Conservation (phyloP, 495 filamentous ascomycete genomes). For the Recurvomyces mirabilis region DNA sequence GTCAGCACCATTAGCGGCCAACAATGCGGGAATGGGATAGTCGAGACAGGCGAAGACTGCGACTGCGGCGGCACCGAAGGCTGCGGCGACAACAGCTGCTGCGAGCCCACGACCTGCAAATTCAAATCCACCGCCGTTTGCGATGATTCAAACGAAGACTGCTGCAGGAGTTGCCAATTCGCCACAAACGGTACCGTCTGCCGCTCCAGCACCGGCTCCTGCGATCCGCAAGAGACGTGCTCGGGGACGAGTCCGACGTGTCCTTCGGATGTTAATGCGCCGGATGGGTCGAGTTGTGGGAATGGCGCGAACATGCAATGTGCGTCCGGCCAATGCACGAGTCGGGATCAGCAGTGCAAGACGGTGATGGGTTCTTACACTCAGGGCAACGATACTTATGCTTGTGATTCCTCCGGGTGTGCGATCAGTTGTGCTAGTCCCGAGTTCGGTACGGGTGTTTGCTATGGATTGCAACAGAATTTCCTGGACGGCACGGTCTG, state of each 20-base stretch:
- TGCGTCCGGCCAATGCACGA: conserved; percentile 91
- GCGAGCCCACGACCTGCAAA: conserved; percentile 78
- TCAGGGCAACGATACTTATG: conserved; percentile 65
- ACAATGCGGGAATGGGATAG: conserved; percentile 93
- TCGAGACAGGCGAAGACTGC: conserved; percentile 87
- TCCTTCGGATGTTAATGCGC: conserved; percentile 54
- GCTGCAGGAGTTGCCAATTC: conserved; percentile 71
- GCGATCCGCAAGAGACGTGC: conserved; percentile 78
- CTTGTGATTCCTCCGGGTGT: conserved; percentile 66
- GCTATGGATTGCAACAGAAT: conserved; percentile 72
- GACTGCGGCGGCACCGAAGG: conserved; percentile 73
- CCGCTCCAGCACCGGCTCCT: conserved; percentile 61
- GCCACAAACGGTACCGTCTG: conserved; percentile 57
- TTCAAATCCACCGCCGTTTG: conserved; percentile 68
- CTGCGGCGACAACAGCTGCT: conserved; percentile 70
- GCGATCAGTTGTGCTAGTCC: conserved; percentile 64
- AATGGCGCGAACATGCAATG: conserved; percentile 61
- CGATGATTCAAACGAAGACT: conserved; percentile 84
- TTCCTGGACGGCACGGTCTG: conserved; percentile 91
- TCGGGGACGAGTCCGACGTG: conserved; percentile 61
- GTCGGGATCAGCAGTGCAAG: conserved; percentile 80
- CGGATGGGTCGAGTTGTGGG: conserved; percentile 61
- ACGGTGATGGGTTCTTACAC: conserved; percentile 71
- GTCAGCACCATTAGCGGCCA: conserved; percentile 77
- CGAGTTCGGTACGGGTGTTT: conserved; percentile 51